Conservation (phyloP, 2,329 filamentous ascomycete genomes). For the Phoma sp. region DNA sequence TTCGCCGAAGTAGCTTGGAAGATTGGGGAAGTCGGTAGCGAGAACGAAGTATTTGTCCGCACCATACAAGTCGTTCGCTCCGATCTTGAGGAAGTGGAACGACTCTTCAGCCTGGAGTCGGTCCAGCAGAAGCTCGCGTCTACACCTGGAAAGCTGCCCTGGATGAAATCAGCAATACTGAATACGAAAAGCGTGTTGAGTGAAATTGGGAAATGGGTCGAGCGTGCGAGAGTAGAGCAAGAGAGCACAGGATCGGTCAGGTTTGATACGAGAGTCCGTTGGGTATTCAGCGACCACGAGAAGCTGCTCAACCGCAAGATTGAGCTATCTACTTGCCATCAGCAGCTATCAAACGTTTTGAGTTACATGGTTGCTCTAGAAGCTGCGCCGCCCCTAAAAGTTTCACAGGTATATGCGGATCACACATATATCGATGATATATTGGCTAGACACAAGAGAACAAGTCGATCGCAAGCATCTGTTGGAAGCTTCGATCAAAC, state of each 20-base stretch:
- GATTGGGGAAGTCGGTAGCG: constrained; percentile 28
- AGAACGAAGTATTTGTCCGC: constrained; percentile 35
- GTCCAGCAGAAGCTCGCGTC: constrained; percentile 20
- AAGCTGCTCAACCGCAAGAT: constrained; percentile 29
- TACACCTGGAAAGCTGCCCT: constrained; percentile 26
- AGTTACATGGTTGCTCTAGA: constrained; percentile 26
- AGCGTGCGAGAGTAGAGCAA: constrained; percentile 25
- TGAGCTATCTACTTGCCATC: constrained; percentile 32
- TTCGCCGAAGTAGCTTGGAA: constrained; percentile 32
- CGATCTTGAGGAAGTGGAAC: constrained; percentile 29
- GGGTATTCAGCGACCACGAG: constrained; percentile 32
- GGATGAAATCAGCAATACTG: constrained; percentile 25
- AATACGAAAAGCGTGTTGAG: constrained; percentile 28
- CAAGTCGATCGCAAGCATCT: not conserved
- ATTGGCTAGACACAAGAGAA: not conserved
- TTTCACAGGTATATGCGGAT: not conserved
- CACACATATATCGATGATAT: constrained; percentile 1
- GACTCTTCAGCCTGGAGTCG: constrained; percentile 19
- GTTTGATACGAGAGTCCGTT: constrained; percentile 28
- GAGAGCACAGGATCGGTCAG: constrained; percentile 24
- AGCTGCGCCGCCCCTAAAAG: not conserved
- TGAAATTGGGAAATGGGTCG: constrained; percentile 36
- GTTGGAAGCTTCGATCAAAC: not conserved
- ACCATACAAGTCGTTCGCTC: constrained; percentile 31
- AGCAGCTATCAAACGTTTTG: constrained; percentile 33